Evolutionary conservation across 495 filamentous ascomycete species (phyloP).

Genomic region (Cudoniella acicularis): DNA sequence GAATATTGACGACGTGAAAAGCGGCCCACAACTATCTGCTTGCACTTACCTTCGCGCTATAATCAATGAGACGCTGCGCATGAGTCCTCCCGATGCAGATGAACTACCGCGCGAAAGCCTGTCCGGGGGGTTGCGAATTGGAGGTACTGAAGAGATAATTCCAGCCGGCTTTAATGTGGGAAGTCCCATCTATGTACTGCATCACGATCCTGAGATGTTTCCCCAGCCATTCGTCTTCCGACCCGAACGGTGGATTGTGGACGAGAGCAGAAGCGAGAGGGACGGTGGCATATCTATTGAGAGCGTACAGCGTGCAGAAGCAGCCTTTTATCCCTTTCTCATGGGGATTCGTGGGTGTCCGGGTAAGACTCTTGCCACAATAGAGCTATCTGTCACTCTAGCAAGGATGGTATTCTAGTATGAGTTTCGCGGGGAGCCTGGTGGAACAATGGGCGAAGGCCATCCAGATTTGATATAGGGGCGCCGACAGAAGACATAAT

Average conservation of each 20-base stretch:
- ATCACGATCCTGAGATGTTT: constrained; percentile 53
- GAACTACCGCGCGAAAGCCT: constrained; percentile 61
- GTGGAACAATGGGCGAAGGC: too few relatives aligned
- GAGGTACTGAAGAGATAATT: constrained; percentile 19
- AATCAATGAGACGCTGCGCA: constrained; percentile 69
- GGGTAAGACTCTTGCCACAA: not conserved
- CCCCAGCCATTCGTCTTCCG: constrained; percentile 44
- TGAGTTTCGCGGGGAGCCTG: too few relatives aligned
- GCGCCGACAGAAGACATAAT: too few relatives aligned
- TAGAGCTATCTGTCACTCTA: not conserved
- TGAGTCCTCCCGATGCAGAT: constrained; percentile 61
- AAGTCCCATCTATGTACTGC: constrained; percentile 51
- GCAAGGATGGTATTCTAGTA: not conserved
- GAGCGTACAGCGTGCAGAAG: not conserved
- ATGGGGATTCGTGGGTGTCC: not conserved
- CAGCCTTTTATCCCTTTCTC: not conserved
- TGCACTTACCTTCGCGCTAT: constrained; percentile 50
- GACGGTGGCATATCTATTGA: not conserved
- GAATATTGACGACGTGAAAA: constrained; percentile 45
- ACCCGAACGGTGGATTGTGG: constrained; percentile 41
- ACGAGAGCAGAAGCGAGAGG: not conserved
- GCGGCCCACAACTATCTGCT: constrained; percentile 20
- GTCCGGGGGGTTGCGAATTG: constrained; percentile 47
- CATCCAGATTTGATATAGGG: too few relatives aligned
- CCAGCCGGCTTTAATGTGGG: constrained; percentile 43